Percentiles rank a stretch among this genome's conserved stretches.
Evolutionary conservation across 208 protist species (phyloP).

Genomic region (Kentomonas sorsogonicus): DNA sequence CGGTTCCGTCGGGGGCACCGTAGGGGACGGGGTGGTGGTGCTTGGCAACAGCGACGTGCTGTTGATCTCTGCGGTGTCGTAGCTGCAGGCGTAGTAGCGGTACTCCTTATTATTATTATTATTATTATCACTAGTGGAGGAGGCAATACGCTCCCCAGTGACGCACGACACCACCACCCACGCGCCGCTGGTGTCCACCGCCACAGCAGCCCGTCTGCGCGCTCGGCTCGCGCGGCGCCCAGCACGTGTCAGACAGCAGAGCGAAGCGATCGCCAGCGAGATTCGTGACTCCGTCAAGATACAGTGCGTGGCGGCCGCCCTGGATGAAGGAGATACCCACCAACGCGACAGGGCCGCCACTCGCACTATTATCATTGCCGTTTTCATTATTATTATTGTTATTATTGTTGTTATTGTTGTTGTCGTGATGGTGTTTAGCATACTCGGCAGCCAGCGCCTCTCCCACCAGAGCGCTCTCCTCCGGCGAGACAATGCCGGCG

Average conservation of each 20-base stretch:
- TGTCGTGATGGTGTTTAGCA: too few species aligned
- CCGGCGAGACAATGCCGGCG: slow-evolving; percentile 23
- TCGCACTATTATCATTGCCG: too few species aligned
- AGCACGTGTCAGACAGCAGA: slow-evolving; percentile 28
- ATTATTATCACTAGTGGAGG: too few species aligned
- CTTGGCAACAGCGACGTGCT: neutral
- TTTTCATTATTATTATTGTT: too few species aligned
- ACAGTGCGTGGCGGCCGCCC: slow-evolving; percentile 32
- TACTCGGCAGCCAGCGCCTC: too few species aligned
- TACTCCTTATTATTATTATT: too few species aligned
- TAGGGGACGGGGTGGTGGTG: slow-evolving; percentile 2
- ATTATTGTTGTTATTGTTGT: too few species aligned
- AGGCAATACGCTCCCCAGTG: too few species aligned
- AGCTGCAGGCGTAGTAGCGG: slow-evolving; percentile 44
- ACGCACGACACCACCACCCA: too few species aligned
- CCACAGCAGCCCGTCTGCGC: slow-evolving; percentile 43
- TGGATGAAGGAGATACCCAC: slow-evolving; percentile 50
- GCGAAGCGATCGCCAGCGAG: too few species aligned
- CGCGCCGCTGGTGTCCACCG: slow-evolving; percentile 24
- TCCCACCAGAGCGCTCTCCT: slow-evolving; percentile 51
- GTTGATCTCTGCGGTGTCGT: slow-evolving; percentile 11
- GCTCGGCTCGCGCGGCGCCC: slow-evolving; percentile 35
- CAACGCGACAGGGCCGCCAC: too few species aligned
- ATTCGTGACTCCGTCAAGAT: slow-evolving; percentile 31
- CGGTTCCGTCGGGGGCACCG: slow-evolving; percentile 13